Evolutionary conservation across 2,329 filamentous ascomycete genomes (phyloP).

Genomic region (Phoma sp.): DNA sequence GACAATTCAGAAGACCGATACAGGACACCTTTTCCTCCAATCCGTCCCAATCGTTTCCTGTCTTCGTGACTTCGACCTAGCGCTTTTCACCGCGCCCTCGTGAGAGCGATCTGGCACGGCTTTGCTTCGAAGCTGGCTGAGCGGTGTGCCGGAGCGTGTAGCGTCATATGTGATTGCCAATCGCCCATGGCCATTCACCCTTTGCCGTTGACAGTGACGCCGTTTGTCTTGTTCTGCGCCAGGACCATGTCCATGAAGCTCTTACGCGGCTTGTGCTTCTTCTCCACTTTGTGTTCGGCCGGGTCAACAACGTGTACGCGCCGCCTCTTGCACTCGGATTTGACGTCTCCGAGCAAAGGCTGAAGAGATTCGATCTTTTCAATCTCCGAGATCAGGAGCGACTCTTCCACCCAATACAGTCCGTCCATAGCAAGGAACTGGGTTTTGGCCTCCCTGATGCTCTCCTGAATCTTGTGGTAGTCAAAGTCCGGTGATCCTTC

Average conservation of each 20-base stretch:
- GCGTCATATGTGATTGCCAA: not conserved
- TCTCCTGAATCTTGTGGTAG: slow-evolving; percentile 44
- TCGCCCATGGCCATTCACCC: slow-evolving; percentile 17
- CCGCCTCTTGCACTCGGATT: slow-evolving; percentile 34
- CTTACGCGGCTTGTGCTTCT: slow-evolving; percentile 43
- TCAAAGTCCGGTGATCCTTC: slow-evolving; percentile 48
- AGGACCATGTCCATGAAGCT: slow-evolving; percentile 47
- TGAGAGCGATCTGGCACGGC: not conserved
- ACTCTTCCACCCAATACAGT: slow-evolving; percentile 47
- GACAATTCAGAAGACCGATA: slow-evolving; percentile 11
- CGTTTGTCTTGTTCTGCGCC: slow-evolving; percentile 32
- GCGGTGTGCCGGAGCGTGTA: not conserved
- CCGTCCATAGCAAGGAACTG: slow-evolving; percentile 49
- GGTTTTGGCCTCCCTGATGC: slow-evolving; percentile 44
- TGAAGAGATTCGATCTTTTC: slow-evolving; percentile 38
- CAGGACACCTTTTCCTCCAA: slow-evolving; percentile 1
- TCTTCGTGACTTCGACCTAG: slow-evolving; percentile 26
- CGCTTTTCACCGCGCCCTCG: not conserved
- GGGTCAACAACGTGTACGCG: slow-evolving; percentile 33
- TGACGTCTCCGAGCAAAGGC: slow-evolving; percentile 40
- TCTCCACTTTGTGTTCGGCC: slow-evolving; percentile 21
- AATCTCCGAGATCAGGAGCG: slow-evolving; percentile 33
- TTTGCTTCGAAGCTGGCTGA: not conserved
- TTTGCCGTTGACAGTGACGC: slow-evolving; percentile 33
- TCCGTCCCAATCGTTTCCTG: slow-evolving; percentile 50